Evolutionary conservation across 2,329 filamentous ascomycete genomes (phyloP).

Genomic region (Aspergillus pseudoglaucus): DNA sequence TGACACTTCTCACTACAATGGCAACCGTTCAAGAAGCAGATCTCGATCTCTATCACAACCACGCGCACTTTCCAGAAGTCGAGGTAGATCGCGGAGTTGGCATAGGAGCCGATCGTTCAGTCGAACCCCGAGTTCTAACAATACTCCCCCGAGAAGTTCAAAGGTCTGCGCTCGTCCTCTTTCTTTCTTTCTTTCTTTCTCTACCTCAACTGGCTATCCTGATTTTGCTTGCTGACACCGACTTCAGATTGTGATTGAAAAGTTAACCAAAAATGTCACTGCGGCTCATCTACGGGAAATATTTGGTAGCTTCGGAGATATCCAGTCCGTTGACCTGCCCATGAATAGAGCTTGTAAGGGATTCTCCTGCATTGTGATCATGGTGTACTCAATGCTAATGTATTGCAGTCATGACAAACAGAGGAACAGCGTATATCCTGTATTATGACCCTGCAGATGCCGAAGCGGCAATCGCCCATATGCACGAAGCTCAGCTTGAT

Average conservation of each 20-base stretch:
- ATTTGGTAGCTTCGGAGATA: slow-evolving; percentile 79
- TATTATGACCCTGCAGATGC: slow-evolving; percentile 72
- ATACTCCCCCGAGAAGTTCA: slow-evolving; percentile 26
- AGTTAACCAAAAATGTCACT: slow-evolving; percentile 90
- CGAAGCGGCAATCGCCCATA: slow-evolving; percentile 83
- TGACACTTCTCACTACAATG: slow-evolving; percentile 20
- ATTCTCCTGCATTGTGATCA: not conserved
- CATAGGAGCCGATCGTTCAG: slow-evolving; percentile 28
- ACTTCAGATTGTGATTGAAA: slow-evolving; percentile 82
- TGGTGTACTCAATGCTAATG: slow-evolving; percentile 4
- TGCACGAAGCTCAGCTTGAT: slow-evolving; percentile 96
- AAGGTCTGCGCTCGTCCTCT: slow-evolving; percentile 20
- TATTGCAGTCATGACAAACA: slow-evolving; percentile 69
- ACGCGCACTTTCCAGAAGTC: slow-evolving; percentile 31
- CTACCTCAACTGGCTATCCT: not conserved
- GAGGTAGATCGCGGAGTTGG: slow-evolving; percentile 34
- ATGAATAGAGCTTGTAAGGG: slow-evolving; percentile 74
- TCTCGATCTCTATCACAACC: slow-evolving; percentile 24
- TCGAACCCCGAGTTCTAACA: slow-evolving; percentile 21
- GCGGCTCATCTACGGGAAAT: slow-evolving; percentile 85
- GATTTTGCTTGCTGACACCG: not conserved
- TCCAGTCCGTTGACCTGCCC: slow-evolving; percentile 82
- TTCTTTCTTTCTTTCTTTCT: not conserved
- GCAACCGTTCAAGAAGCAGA: slow-evolving; percentile 18
- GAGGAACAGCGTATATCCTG: slow-evolving; percentile 88